Base-by-base conservation (phyloP, 2,329 filamentous ascomycete species). In the Endocalyx cinctus region DNA sequence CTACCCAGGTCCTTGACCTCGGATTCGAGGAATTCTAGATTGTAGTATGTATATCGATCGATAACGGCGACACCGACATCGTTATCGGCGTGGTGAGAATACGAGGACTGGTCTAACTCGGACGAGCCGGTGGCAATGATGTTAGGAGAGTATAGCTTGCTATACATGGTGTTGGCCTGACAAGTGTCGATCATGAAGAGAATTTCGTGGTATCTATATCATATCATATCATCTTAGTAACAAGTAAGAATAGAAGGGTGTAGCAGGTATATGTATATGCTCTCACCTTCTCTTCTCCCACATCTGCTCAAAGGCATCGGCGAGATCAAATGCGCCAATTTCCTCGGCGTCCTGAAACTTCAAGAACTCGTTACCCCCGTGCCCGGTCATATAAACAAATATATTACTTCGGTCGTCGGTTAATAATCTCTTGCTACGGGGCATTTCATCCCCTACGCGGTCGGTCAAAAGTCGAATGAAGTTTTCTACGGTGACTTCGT, bases 111-210 rank as follows among this genome's bases (percentile, higher is more conserved):
- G 57, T 97, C 90, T 41, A 97, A 82, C 59, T 92, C 88, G 4
- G 86, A 94, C 19, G 87, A 94, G n/a, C 92, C 92, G 0, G 94
- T 98, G 1, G 92, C 92, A 52, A 98, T 88, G 52, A 98, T 96
- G 55, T 97, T 97, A 29, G 90, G 90, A 5, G 88, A 94, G 69
- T 98, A 98, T 55, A 98, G 87, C 51, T 95, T 90, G 57, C 82
- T 90, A 67, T 95, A 98, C 88, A 98, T 96, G 19, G 92, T 98
- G 61, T 98, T 98, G 35, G 92, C 92, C 66, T 98, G 92, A 67
- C 92, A 98, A 0, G 92, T 98, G 61, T 98, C 92, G 63, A 98
- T 98, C 92, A 98, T 98, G 70, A 98, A 98, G 37, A 98, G 77
- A 48, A 98, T 81, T 63, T 98, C 92, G 59, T 97, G 87, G 63